Evolutionary conservation across 768 basidiomycete species (phyloP), one percentile per base, ranked within the genome.

Genomic region (Lactifluus subvellereus): DNA sequence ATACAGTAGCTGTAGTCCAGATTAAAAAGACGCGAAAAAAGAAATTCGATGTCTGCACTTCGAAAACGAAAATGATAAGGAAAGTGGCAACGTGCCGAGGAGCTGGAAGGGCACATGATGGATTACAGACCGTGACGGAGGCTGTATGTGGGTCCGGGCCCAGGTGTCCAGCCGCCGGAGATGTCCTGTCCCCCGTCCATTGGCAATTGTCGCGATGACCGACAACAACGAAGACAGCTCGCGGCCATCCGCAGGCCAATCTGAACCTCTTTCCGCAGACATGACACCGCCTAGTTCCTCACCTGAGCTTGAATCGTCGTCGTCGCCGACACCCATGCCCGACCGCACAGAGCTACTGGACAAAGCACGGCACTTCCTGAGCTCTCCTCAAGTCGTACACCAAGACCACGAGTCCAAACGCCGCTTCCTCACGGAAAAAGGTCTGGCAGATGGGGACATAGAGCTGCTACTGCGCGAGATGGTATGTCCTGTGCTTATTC

Each of bases 371-470:
- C 66, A 79, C 11, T 91, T 92, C 71, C 76, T 92, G 16, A 72
- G 72, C 11, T 88, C 89, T 3, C 84, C 87, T 3, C 85, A 87
- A 69, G 79, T 88, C 22, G 77, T 78, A 13, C 72, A 80, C 51
- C 85, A 89, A 66, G 84, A 87, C 67, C 43, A 72, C 0, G 59
- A 71, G 1, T 79, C 82, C 3, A 89, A 89, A 69, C 81, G 83
- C 8, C 73, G 74, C 55, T 92, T 92, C 65, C 79, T 92, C 13
- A 69, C 69, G 0, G 88, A 89, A 67, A 91, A 91, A 69, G 90
- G 89, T 1, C 74, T 92, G 32, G 77, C 75, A n/a, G 78, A 80
- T 4, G 56, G 51, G 10, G 90, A 92, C 70, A 80, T 90, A 47
- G 80, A 84, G 51, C 72, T 71, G 0, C 74, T 91, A 20, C 71